A percentile compares a stretch with the other conserved stretches of the same genome.
These are phyloP conservation scores for Xeromyces bisporus DNA, from an alignment of 495 filamentous ascomycete species.

Conservation along the genomic window DNA sequence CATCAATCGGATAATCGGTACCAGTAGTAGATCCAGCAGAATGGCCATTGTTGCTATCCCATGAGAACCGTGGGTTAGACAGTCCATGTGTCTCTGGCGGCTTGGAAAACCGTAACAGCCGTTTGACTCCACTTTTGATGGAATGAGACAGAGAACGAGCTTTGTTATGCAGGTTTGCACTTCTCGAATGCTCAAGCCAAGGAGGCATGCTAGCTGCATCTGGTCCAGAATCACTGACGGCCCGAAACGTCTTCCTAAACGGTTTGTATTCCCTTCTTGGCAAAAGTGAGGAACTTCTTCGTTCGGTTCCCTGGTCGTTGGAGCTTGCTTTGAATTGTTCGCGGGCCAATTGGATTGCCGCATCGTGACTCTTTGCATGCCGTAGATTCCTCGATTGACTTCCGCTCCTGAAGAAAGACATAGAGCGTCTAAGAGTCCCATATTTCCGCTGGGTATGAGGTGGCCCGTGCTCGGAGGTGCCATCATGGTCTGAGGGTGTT, in stretches of 20 bases:
- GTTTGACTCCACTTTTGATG: slow-evolving; percentile 44
- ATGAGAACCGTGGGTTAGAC: slow-evolving; percentile 29
- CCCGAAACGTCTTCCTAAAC: slow-evolving; percentile 45
- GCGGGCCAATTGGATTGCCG: slow-evolving; percentile 30
- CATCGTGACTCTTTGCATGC: slow-evolving; percentile 26
- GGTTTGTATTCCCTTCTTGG: slow-evolving; percentile 31
- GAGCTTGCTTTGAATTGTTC: slow-evolving; percentile 27
- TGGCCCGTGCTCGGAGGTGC: slow-evolving; percentile 2
- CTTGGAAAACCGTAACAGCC: slow-evolving; percentile 37
- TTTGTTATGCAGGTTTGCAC: slow-evolving; percentile 27
- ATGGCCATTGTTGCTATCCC: slow-evolving; percentile 9
- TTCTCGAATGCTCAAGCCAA: slow-evolving; percentile 8
- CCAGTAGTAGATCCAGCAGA: slow-evolving; percentile 1
- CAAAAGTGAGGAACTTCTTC: slow-evolving; percentile 33
- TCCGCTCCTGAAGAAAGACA: slow-evolving; percentile 42
- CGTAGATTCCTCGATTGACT: slow-evolving; percentile 9
- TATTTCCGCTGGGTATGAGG: slow-evolving; percentile 7
- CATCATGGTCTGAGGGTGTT: slow-evolving; percentile 6
- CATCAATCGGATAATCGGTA: slow-evolving; percentile 1
- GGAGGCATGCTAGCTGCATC: slow-evolving; percentile 12
- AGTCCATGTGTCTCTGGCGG: slow-evolving; percentile 34
- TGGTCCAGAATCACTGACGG: slow-evolving; percentile 22
- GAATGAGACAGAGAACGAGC: slow-evolving; percentile 43
- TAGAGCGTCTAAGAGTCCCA: slow-evolving; percentile 34
- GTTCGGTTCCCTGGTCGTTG: slow-evolving; percentile 14